A percentile compares a stretch with the other conserved stretches of the same genome.
Conservation (phyloP, 1,284 basidiomycete genomes). For the Sporisorium reilianum region DNA sequence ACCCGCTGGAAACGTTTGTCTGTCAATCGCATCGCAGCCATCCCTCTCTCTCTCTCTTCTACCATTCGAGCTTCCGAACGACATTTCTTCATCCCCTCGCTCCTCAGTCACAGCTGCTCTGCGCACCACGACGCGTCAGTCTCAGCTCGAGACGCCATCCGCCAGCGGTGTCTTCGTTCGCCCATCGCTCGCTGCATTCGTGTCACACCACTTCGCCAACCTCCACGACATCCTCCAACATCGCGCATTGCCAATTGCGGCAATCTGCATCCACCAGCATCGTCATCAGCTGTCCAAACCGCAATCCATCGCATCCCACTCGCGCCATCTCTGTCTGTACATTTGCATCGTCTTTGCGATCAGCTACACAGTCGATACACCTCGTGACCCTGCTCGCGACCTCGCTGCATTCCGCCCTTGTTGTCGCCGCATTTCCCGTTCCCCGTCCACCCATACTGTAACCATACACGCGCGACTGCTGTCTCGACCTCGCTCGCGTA, state of each 20-base stretch:
- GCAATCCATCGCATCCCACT: background rate
- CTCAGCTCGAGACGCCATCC: background rate
- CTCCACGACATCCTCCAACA: background rate
- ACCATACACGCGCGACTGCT: background rate
- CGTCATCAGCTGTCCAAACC: background rate
- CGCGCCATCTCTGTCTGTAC: background rate
- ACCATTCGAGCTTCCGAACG: background rate
- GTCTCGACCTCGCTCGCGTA: slow-evolving; percentile 4
- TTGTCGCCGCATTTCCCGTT: background rate
- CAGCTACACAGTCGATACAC: background rate
- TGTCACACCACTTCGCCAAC: background rate
- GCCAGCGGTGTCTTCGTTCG: background rate
- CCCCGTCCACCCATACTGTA: too few relatives aligned
- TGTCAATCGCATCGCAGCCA: slow-evolving; percentile 7
- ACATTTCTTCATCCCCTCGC: background rate
- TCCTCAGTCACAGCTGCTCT: background rate
- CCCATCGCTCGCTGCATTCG: background rate
- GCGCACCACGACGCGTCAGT: background rate
- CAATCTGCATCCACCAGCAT: background rate
- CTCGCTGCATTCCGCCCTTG: background rate
- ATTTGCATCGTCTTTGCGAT: background rate
- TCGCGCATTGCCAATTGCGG: background rate
- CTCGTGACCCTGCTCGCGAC: background rate
- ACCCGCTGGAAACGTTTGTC: too few relatives aligned
- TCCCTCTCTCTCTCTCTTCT: slow-evolving; percentile 1